Conservation (phyloP, 345 rosid species). For the Anacardium occidentale region DNA sequence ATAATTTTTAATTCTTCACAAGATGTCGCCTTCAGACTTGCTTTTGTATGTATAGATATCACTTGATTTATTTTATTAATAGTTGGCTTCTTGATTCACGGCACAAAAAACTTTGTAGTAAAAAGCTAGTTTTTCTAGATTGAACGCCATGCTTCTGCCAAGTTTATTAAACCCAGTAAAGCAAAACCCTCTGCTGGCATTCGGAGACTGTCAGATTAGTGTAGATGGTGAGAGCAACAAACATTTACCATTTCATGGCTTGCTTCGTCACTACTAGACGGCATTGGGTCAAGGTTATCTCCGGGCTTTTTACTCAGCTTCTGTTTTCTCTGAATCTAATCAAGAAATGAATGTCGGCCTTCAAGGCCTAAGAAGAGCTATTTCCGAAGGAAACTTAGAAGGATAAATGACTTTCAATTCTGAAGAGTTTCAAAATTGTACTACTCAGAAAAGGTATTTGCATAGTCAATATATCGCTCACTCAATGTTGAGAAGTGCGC, state of each 20-base stretch:
- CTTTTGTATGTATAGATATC: no score
- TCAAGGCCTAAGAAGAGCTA: constrained; percentile 28
- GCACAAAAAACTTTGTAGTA: no score
- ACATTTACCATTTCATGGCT: background rate
- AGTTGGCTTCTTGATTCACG: background rate
- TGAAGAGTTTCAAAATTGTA: constrained; percentile 20
- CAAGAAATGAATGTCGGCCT: background rate
- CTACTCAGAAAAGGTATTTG: constrained; percentile 19
- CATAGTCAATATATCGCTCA: background rate
- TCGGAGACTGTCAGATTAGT: constrained; percentile 18
- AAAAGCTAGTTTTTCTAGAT: no score
- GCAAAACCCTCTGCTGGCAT: constrained; percentile 8
- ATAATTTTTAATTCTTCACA: no score
- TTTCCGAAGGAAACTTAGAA: constrained; percentile 34
- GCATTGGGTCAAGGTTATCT: constrained; percentile 18
- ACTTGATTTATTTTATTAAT: background rate
- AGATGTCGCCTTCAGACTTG: background rate
- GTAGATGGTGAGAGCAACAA: constrained; percentile 12
- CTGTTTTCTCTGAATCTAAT: constrained; percentile 6
- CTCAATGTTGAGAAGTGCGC: constrained; percentile 52
- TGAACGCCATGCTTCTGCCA: constrained; percentile 23
- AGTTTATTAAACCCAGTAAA: constrained; percentile 29
- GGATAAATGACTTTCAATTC: constrained; percentile 13
- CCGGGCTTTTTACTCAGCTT: constrained; percentile 18
- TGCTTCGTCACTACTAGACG: constrained; percentile 15